Conservation (phyloP, 371 early-diverging fungal species). For the Mortierella polycephala region DNA sequence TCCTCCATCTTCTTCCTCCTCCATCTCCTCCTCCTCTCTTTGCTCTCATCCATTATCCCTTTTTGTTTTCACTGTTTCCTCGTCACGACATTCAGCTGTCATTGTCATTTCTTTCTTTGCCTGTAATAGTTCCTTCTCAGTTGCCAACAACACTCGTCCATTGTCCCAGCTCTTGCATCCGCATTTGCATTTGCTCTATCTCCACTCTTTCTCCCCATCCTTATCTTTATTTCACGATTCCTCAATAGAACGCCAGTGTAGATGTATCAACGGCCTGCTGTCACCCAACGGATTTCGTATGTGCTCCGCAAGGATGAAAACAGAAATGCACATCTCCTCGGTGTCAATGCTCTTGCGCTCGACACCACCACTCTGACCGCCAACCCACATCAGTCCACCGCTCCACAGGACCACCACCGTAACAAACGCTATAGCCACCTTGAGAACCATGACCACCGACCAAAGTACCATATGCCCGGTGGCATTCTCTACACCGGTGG, state of each 20-base stretch:
- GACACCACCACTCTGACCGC: constrained; percentile 57
- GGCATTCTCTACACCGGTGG: constrained; percentile 92
- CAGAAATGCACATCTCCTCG: constrained; percentile 72
- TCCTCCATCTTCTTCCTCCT: too few species aligned
- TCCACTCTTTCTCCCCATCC: not conserved
- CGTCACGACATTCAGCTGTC: too few species aligned
- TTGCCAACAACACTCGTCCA: too few species aligned
- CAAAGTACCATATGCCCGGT: constrained; percentile 46
- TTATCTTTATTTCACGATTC: not conserved
- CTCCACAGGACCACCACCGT: constrained; percentile 1
- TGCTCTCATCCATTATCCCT: not conserved
- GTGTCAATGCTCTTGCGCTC: constrained; percentile 81
- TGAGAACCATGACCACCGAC: not conserved
- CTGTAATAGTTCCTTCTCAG: too few species aligned
- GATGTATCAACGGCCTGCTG: constrained; percentile 53
- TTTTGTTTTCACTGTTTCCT: not conserved
- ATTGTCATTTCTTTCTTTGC: too few species aligned
- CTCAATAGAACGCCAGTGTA: not conserved
- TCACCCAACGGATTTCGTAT: constrained; percentile 62
- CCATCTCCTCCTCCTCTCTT: too few species aligned
- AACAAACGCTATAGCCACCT: constrained; percentile 5
- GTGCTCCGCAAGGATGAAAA: constrained; percentile 63
- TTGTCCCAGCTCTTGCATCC: not conserved
- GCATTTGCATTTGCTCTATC: not conserved
- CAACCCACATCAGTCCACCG: constrained; percentile 1